Base-by-base conservation (phyloP, 345 rosid species). In the Alliaria petiolata region DNA sequence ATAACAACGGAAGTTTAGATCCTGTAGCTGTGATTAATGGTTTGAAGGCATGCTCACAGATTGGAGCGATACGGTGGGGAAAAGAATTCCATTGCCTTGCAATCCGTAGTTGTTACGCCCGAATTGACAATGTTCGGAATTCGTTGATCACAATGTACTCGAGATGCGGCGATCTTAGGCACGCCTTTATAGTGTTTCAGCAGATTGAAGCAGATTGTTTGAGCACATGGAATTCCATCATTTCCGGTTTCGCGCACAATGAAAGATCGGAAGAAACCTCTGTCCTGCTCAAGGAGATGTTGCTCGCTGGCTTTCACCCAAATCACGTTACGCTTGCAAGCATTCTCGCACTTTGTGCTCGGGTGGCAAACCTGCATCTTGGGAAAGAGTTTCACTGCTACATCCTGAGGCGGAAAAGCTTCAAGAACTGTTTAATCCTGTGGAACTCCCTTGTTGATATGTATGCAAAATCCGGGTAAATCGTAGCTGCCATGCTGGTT, bases 381-480 rank as follows among this genome's bases (percentile, higher is more conserved):
- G 96, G 97, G 38, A 87, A 75, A 80, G 93, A 89, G 78, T 67
- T 86, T 38, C 96, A 91, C 65, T 82, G 89, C 81, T 89, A 86
- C 76, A 77, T 89, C 81, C 33, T 79, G 31, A 84, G 84, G 67
- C 86, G 75, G 11, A 72, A 71, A 46, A 72, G 45, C 28, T 89
- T 83, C 43, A 70, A 65, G 4, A 79, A 83, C 54, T 60, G 72
- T 55, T 78, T 87, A 64, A 67, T 83, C 55, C 61, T 83, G 6
- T 84, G 88, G 93, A 92, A 92, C 78, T 63, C 96, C 42, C 87
- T 92, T 61, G 81, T 92, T 1, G 84, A 87, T 52, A 83, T 86
- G 93, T 87, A 89, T 70, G 85, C 91, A 19, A 88, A 89, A 70
- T 89, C 90, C 1, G 82, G 95, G 47, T 69, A 84, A 50, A 67